A percentile compares a stretch with the other conserved stretches of the same genome.
Evolutionary conservation across 768 basidiomycete species (phyloP).

Genomic region (Butyriboletus loyo): DNA sequence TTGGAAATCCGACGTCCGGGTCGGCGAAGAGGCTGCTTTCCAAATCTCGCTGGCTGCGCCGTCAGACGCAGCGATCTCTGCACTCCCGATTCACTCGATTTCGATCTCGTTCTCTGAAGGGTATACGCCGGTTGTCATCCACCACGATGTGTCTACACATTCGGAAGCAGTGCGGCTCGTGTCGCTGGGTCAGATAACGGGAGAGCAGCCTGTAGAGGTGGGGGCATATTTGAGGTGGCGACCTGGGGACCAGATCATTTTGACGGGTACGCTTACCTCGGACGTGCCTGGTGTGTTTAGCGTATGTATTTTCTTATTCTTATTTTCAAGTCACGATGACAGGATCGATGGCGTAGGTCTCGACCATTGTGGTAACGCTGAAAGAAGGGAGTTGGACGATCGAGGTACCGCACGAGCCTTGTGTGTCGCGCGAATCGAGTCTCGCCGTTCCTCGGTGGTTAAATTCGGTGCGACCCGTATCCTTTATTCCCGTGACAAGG

Average conservation of each 20-base stretch:
- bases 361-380: constrained; percentile 51
- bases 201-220: constrained; percentile 24
- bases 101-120: constrained; percentile 56
- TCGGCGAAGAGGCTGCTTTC: constrained; percentile 65
- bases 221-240: constrained; percentile 56
- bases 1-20: constrained; percentile 60
- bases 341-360: constrained; percentile 19
- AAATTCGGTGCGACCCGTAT: constrained; percentile 48
- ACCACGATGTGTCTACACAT: constrained; percentile 34
- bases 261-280: constrained; percentile 59
- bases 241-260: constrained; percentile 49
- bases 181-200: constrained; percentile 46
- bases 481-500: constrained; percentile 51
- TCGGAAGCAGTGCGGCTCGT: constrained; percentile 28
- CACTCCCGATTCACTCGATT: constrained; percentile 60
- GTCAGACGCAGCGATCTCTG: constrained; percentile 43
- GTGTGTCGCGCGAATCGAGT: constrained; percentile 33
- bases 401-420: constrained; percentile 54
- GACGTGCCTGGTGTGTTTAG: constrained; percentile 48
- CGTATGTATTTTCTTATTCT: constrained; percentile 37
- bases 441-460: constrained; percentile 50
- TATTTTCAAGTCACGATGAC: neutral
- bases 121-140: constrained; percentile 48
- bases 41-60: constrained; percentile 68
- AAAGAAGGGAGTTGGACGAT: constrained; percentile 66